These are phyloP conservation scores for Solanum boliviense DNA, from an alignment of 257 asterid species.

Conservation along the genomic window DNA sequence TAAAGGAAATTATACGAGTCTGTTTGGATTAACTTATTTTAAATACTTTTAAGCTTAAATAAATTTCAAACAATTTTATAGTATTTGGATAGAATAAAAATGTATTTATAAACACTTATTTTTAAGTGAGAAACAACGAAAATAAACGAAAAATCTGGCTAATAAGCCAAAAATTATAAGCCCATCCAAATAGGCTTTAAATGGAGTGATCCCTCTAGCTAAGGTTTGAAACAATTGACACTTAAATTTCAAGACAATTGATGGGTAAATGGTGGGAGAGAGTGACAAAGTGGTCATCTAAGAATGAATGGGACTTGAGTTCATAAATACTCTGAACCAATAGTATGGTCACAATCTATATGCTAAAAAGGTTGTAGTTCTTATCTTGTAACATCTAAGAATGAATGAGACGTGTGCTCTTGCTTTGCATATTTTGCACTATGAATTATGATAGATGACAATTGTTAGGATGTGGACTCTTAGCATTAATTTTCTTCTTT, in stretches of 20 bases:
- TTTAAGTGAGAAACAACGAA: too few species aligned
- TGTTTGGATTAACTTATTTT: too few species aligned
- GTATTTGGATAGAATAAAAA: too few species aligned
- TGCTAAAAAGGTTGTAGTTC: background rate
- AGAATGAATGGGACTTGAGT: constrained; percentile 10
- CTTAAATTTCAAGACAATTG: background rate
- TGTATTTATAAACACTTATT: too few species aligned
- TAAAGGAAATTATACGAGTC: too few species aligned
- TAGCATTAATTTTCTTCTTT: background rate
- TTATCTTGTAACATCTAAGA: background rate
- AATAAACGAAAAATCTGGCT: too few species aligned
- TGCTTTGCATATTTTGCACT: background rate
- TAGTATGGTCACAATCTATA: constrained; percentile 1
- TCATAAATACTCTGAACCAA: constrained; percentile 14
- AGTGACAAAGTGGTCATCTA: background rate
- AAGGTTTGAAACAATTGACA: background rate
- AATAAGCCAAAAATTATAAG: too few species aligned
- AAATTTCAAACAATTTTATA: too few species aligned
- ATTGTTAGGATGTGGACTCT: constrained; percentile 9
- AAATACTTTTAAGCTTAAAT: too few species aligned
- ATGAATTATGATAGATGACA: background rate
- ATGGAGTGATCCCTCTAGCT: background rate
- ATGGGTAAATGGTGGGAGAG: background rate
- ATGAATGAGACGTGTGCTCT: background rate
- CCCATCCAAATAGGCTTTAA: background rate